Evolutionary conservation across 305 asterid species (phyloP), one percentile per base, ranked within the genome.

Genomic region (Caryopteris hybrid): DNA sequence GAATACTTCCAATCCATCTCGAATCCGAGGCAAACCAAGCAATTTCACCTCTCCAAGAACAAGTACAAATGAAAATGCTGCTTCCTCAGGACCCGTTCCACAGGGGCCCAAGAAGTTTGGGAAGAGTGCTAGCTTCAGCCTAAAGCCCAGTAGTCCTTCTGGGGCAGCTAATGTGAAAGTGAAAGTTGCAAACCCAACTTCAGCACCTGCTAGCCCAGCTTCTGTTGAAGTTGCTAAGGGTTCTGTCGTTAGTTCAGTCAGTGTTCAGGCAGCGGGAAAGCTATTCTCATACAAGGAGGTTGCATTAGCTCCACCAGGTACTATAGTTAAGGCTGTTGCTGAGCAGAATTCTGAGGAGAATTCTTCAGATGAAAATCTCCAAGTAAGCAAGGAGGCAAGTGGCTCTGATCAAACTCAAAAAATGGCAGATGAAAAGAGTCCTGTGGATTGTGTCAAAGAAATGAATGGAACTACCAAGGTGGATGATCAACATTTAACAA

Each of bases 281-380:
- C 83, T 78, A 13, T 92, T 92, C 71, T 89, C 98, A 1, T 92
- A 92, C 82, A 92, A 89, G 77, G 96, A 92, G 75, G 96, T 92
- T 68, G 98, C 96, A 76, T 72, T 92, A 61, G 96, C 94, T 73
- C 88, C 89, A 54, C 96, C 98, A 17, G 95, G 97, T 58, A 82
- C 87, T 71, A 87, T 84, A 34, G 95, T 83, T 57, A 90, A 87
- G 81, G 93, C 90, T 64, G 93, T 83, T 18, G 77, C 86, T 3
- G 92, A 82, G 78, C 83, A 78, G 58, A 74, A 73, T 41, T 86
- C 86, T 22, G 74, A 78, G 64, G 83, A 76, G 62, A 79, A 62
- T 42, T 74, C 76, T 74, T 55, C 73, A 1, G 90, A 80, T 60
- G 79, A 75, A 61, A 77, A 56, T 69, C 63, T 58, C 42, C 64